Evolutionary conservation across 169 alveolate species (phyloP).

Genomic region (Eimeria necatrix): DNA sequence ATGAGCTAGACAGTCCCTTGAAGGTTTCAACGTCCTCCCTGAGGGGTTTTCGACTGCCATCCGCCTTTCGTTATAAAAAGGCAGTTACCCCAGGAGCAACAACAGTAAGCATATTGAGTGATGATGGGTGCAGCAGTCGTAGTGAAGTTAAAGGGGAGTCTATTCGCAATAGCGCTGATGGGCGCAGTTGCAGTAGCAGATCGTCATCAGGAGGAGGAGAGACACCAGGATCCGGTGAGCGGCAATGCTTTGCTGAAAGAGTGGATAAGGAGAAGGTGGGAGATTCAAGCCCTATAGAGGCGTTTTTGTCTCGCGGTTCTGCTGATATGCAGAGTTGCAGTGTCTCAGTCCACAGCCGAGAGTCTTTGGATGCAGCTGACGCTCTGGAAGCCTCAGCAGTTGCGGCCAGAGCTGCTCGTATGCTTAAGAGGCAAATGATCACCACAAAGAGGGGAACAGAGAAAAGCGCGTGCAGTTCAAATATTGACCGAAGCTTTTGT

Average conservation of each 20-base stretch:
- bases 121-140: constrained; percentile 47
- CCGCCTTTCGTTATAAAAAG: constrained; percentile 53
- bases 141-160: neutral
- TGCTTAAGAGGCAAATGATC: constrained; percentile 28
- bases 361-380: constrained; percentile 47
- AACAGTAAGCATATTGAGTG: neutral
- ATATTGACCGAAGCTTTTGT: neutral
- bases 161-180: constrained; percentile 1
- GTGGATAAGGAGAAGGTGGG: neutral
- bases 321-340: neutral
- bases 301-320: neutral
- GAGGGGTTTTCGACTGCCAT: constrained; percentile 62
- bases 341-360: neutral
- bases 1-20: neutral
- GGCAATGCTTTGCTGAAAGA: neutral
- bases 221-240: neutral
- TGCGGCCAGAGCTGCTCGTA: neutral
- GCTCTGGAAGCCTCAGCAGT: constrained; percentile 42
- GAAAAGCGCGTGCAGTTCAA: constrained; percentile 11
- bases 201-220: constrained; percentile 1
- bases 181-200: neutral
- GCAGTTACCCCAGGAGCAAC: neutral
- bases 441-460: neutral
- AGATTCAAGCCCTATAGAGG: neutral
- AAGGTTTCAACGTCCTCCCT: constrained; percentile 45